Conservation (phyloP, 495 filamentous ascomycete genomes). For the Aspergillus taichungensis region DNA sequence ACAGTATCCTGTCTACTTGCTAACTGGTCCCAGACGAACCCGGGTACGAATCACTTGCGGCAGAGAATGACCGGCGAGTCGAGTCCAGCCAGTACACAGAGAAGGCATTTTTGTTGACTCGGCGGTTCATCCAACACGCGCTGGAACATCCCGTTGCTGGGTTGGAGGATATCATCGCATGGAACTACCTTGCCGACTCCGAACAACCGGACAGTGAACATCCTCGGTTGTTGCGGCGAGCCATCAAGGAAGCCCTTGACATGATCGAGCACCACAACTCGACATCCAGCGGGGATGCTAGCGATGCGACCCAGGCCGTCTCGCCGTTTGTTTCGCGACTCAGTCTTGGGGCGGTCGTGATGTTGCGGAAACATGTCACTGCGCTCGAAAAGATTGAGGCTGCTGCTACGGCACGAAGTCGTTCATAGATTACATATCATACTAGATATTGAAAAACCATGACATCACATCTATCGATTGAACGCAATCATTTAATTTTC, state of each 20-base stretch:
- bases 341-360: slow-evolving; percentile 27
- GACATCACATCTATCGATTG: no score
- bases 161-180: slow-evolving; percentile 40
- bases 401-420: not conserved
- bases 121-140: slow-evolving; percentile 44
- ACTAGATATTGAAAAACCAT: not conserved
- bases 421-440: not conserved
- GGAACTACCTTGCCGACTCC: slow-evolving; percentile 37
- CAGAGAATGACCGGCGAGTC: slow-evolving; percentile 31
- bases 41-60: slow-evolving; percentile 42
- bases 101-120: slow-evolving; percentile 44
- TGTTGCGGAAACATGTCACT: slow-evolving; percentile 18
- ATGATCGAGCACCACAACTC: slow-evolving; percentile 23
- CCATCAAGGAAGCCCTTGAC: slow-evolving; percentile 23
- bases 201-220: slow-evolving; percentile 1
- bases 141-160: slow-evolving; percentile 32
- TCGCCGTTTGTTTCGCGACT: slow-evolving; percentile 20
- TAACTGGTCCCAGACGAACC: slow-evolving; percentile 43
- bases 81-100: slow-evolving; percentile 47
- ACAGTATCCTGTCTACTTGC: not conserved
- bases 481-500: no score
- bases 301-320: slow-evolving; percentile 4
- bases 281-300: slow-evolving; percentile 5
- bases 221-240: slow-evolving; percentile 28
- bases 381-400: slow-evolving; percentile 13